Base-by-base conservation (phyloP, 768 basidiomycete genomes). In the Boletellus emodensis region DNA sequence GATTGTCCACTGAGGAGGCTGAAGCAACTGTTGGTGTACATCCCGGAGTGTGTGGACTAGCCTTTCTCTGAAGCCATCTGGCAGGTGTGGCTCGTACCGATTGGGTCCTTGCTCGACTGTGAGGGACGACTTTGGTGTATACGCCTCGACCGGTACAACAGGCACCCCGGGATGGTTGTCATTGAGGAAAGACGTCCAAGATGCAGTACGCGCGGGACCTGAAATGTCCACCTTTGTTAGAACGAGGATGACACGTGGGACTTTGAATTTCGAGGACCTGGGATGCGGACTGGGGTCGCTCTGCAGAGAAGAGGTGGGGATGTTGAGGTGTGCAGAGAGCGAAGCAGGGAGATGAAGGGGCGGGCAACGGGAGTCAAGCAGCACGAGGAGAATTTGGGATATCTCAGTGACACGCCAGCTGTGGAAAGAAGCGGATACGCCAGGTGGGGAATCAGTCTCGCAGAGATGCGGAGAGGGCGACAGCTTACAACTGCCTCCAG, bases 381-480 rank as follows among this genome's bases (percentile, higher is more conserved):
- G 80, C 44, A 95, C 77, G 43, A 96, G 81, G 17, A 97, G 74
- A 55, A 97, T 90, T 59, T 93, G 82, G 0, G 90, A 90, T 22
- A 89, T 86, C 70, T 98, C 95, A 6, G 86, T 83, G 18, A 96
- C 94, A 34, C 95, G 82, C 95, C 95, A 97, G 58, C 88, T 91
- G 59, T 54, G 37, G 9, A 32, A 6, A 4, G 30, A 26, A 26
- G 24, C 24, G 30, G 30, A 11, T 9, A 9, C 26, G 33, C 30
- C 36, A 32, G 37, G 41, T 48, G 22, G 17, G 22, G 33, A 18
- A 44, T 49, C 30, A 48, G 42, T 38, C 42, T 42, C 22, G 11
- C 40, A 32, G 37, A 40, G 44, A 42, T 33, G 51, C 34, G 45
- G 3, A 32, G 15, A 47, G 40, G 14, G 30, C 48, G 47, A 40